Percentiles rank a stretch among this genome's conserved stretches.
Evolutionary conservation across 2,329 filamentous ascomycete genomes (phyloP).

Genomic region (Aspergillus puulaauensis): DNA sequence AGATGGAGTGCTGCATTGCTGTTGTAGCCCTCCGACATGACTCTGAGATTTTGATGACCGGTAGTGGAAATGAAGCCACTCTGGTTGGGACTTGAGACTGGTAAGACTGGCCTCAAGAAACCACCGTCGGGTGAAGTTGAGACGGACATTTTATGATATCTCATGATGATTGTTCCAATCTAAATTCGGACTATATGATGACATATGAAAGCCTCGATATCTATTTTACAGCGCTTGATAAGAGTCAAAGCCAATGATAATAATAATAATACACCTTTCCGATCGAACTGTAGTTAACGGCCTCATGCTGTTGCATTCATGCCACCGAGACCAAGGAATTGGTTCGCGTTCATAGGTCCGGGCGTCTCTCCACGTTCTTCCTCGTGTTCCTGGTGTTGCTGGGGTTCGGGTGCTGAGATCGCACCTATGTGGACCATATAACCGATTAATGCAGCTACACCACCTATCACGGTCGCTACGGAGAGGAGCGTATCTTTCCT

Average conservation of each 20-base stretch:
- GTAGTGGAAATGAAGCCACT: too few species aligned
- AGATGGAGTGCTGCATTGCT: too few species aligned
- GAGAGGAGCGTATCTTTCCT: slow-evolving; percentile 38
- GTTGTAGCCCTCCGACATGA: too few species aligned
- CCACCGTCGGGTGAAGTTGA: too few species aligned
- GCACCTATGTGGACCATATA: slow-evolving; percentile 37
- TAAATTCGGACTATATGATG: background rate
- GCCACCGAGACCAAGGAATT: slow-evolving; percentile 15
- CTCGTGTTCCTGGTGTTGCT: slow-evolving; percentile 16
- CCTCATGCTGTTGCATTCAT: background rate
- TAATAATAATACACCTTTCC: background rate
- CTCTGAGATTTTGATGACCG: too few species aligned
- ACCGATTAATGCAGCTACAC: slow-evolving; percentile 35
- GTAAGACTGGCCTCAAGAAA: too few species aligned
- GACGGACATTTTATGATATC: too few species aligned
- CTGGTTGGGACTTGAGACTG: too few species aligned
- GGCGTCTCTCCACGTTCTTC: slow-evolving; percentile 1
- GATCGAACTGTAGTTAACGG: background rate
- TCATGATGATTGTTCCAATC: background rate
- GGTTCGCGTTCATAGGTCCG: slow-evolving; percentile 14
- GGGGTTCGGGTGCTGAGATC: slow-evolving; percentile 12
- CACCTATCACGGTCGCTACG: slow-evolving; percentile 35
- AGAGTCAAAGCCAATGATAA: background rate
- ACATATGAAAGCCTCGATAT: background rate
- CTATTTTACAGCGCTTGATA: background rate